phyloP scores from a whole-genome alignment of 768 basidiomycete genomes.

The Mycena epipterygia region DNA sequence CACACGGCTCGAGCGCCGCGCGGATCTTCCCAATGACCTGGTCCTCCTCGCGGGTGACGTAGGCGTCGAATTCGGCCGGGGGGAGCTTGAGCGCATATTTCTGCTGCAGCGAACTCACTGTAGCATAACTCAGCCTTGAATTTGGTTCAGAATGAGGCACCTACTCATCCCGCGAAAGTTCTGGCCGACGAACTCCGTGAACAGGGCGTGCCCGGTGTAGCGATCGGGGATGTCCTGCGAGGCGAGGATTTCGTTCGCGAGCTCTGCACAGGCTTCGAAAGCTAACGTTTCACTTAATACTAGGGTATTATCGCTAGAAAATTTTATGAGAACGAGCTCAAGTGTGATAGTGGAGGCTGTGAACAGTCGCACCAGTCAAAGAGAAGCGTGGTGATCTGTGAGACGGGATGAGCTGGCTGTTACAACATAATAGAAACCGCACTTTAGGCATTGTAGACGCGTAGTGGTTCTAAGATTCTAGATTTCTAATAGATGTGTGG shows the following conservation, averaged over 20 bases:
- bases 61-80: slow-evolving; percentile 30
- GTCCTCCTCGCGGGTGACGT: slow-evolving; percentile 50
- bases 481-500: not conserved
- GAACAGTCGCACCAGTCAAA: no score
- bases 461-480: not conserved
- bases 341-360: no score
- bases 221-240: slow-evolving; percentile 34
- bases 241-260: slow-evolving; percentile 41
- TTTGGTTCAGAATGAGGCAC: no score
- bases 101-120: slow-evolving; percentile 37
- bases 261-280: slow-evolving; percentile 43
- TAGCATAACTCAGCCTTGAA: no score
- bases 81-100: slow-evolving; percentile 35
- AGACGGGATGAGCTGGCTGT: not conserved
- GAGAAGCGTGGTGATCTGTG: slow-evolving; percentile 39
- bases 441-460: not conserved
- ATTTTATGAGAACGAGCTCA: no score
- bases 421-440: not conserved
- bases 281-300: slow-evolving; percentile 41
- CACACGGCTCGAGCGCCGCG: slow-evolving; percentile 54
- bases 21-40: slow-evolving; percentile 73
- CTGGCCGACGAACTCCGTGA: slow-evolving; percentile 42
- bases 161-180: slow-evolving; percentile 42
- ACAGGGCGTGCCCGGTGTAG: slow-evolving; percentile 40
- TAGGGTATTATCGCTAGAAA: slow-evolving; percentile 44